Evolutionary conservation across 805 yeast genomes (phyloP).

Genomic region (Candida arabinofermentans): DNA sequence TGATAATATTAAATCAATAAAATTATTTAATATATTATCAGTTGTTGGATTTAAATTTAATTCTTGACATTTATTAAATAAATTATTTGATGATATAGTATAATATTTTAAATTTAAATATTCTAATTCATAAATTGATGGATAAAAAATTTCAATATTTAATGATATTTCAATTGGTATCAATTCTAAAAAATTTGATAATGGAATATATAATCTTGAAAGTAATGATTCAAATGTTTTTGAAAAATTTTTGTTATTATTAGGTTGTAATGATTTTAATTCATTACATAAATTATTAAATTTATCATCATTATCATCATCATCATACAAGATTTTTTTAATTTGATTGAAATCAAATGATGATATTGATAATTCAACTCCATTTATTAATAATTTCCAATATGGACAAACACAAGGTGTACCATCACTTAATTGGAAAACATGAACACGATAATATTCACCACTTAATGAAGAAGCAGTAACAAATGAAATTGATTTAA

Average conservation of each 20-base stretch:
- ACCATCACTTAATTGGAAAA: conserved; percentile 75
- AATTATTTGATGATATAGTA: conserved; percentile 19
- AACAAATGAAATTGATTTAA: conserved; percentile 58
- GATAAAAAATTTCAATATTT: conserved; percentile 72
- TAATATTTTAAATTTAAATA: conserved; percentile 25
- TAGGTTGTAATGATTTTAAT: conserved; percentile 11
- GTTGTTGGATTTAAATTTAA: conserved; percentile 19
- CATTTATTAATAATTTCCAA: conserved; percentile 46
- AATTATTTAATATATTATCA: conserved; percentile 52
- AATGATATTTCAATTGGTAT: conserved; percentile 61
- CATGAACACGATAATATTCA: conserved; percentile 62
- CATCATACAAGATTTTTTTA: conserved; percentile 22
- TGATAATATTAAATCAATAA: conserved; percentile 69
- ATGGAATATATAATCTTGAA: conserved; percentile 49
- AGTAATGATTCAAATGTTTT: conserved; percentile 40
- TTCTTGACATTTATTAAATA: conserved; percentile 11
- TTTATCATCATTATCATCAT: conserved; percentile 10
- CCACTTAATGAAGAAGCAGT: conserved; percentile 91
- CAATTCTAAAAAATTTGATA: conserved; percentile 52
- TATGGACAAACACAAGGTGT: conserved; percentile 79
- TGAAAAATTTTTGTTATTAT: conserved; percentile 8
- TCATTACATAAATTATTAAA: conserved; percentile 13
- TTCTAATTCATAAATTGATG: conserved; percentile 45
- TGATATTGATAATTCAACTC: conserved; percentile 56
- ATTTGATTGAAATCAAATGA: conserved; percentile 50